Conservation (phyloP, 1,284 basidiomycete species). For the Boletus mariae region DNA sequence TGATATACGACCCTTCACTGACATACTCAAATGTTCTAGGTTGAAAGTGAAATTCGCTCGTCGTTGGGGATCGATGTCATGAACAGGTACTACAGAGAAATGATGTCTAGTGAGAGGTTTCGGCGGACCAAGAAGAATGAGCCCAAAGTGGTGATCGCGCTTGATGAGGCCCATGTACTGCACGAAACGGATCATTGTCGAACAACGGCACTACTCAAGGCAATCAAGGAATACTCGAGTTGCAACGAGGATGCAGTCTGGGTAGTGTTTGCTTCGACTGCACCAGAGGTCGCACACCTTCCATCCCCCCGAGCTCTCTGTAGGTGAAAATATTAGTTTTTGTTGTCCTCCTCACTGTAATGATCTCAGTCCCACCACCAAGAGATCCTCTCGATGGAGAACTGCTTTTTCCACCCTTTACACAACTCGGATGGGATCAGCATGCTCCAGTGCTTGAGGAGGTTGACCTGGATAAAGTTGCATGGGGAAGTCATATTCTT, state of each 20-base stretch:
- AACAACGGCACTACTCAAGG: neutral
- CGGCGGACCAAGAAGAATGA: neutral
- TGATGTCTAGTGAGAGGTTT: neutral
- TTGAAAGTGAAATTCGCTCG: too few species aligned
- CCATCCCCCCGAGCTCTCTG: too few species aligned
- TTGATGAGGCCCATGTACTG: neutral
- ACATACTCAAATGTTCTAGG: too few species aligned
- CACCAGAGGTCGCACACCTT: neutral
- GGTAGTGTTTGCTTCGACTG: neutral
- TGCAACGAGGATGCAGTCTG: neutral
- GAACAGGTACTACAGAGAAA: neutral
- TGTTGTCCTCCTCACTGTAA: too few species aligned
- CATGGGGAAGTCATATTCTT: too few species aligned
- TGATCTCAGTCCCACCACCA: too few species aligned
- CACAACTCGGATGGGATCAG: neutral
- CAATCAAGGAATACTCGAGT: neutral
- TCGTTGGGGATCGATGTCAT: neutral
- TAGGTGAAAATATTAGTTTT: too few species aligned
- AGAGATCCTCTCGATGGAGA: too few species aligned
- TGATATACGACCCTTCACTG: too few species aligned
- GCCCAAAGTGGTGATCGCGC: neutral
- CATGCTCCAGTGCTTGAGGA: neutral
- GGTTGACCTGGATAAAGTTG: too few species aligned
- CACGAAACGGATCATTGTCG: neutral
- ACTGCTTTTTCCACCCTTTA: neutral